phyloP scores from a whole-genome alignment of 2,329 filamentous ascomycete genomes.

The Neopestalotiopsis sp. region DNA sequence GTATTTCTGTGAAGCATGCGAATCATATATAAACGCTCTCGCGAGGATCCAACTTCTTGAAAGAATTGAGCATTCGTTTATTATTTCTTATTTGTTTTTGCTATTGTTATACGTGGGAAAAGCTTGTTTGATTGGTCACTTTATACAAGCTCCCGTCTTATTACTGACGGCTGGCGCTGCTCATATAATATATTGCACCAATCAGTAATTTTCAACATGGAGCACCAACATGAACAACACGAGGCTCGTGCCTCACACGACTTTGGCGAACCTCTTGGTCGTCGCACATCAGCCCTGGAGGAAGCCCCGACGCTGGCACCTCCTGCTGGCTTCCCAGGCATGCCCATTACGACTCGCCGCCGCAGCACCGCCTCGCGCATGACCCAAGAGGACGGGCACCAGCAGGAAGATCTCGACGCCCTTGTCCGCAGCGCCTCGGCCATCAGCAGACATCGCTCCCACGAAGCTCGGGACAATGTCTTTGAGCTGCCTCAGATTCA shows the following conservation, averaged over 20 bases:
- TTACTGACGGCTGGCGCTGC: neutral
- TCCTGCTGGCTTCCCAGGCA: conserved; percentile 12
- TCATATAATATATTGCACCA: neutral
- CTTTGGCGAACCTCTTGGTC: conserved; percentile 10
- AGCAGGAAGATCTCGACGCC: conserved; percentile 5
- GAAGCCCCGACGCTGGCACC: conserved; percentile 7
- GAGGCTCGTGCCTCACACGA: conserved; percentile 1
- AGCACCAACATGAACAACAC: neutral
- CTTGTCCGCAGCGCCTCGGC: conserved; percentile 13
- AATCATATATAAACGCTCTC: no score
- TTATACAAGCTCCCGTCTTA: no score
- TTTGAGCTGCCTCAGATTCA: conserved; percentile 13
- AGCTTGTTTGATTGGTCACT: no score
- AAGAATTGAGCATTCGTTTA: no score
- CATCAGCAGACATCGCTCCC: conserved; percentile 6
- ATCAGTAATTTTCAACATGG: neutral
- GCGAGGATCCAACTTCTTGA: no score
- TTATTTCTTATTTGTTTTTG: no score
- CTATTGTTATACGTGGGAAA: no score
- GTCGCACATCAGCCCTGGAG: conserved; percentile 11
- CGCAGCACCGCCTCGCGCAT: conserved; percentile 15
- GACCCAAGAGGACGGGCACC: conserved; percentile 2
- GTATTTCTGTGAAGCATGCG: no score
- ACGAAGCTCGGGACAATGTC: conserved; percentile 7
- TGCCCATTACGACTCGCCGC: conserved; percentile 12